Evolutionary conservation across 2,329 filamentous ascomycete genomes (phyloP).

Genomic region (Eurotiales sp.): DNA sequence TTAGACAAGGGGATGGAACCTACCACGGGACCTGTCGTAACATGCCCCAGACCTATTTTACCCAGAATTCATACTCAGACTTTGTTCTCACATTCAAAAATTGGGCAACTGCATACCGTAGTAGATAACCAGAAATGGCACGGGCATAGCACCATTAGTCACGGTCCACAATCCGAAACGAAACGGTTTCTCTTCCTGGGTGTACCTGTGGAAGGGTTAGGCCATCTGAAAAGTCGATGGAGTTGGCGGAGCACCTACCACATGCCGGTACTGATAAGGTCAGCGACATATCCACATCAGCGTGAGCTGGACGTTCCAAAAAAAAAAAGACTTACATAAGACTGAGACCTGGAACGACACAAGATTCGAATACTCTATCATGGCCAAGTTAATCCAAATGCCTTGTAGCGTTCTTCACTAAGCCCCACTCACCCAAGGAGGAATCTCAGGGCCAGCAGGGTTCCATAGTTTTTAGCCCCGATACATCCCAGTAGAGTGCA

Average conservation of each 20-base stretch:
- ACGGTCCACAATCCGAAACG: neutral
- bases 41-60: neutral
- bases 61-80: too few species aligned
- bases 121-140: neutral
- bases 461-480: neutral
- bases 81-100: too few species aligned
- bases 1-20: too few species aligned
- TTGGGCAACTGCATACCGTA: too few species aligned
- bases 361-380: neutral
- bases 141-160: neutral
- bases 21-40: neutral
- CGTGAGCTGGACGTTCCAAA: too few species aligned
- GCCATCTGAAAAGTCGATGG: too few species aligned
- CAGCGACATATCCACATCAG: too few species aligned
- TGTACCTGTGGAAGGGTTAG: too few species aligned
- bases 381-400: neutral
- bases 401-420: too few species aligned
- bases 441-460: neutral
- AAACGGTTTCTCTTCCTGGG: neutral
- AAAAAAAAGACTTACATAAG: too few species aligned
- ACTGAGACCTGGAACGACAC: neutral
- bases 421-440: neutral
- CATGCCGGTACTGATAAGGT: too few species aligned
- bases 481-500: neutral
- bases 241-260: too few species aligned